Base-by-base conservation (phyloP, 352 stramenopile genomes). In the Phytophthora pinifolia region DNA sequence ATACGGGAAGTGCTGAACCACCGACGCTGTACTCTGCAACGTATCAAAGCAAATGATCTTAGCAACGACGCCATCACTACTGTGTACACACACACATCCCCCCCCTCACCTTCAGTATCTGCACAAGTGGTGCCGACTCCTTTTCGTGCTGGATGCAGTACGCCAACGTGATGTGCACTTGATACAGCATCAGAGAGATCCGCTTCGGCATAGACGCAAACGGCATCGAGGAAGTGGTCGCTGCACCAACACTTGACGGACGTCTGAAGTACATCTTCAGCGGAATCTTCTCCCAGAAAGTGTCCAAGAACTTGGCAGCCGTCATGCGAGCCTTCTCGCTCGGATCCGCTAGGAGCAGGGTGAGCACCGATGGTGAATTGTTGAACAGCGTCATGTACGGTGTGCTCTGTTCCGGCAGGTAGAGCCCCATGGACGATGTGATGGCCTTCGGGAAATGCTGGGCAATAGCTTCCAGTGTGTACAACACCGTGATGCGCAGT, bases 181-280 rank as follows among this genome's bases (percentile, higher is more conserved):
- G 85, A 45, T 89, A 90, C 15, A 93, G 34, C 85, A 95, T 93
- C 30, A 88, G 54, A 34, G 84, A 89, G 14, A 92, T 83, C 0
- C 83, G 76, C 44, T 90, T 90, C 12, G 83, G 82, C 76, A 89
- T 90, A 7, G 79, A 92, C n/a, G 85, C 79, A 59, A 95, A 93
- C 29, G 85, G 83, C 35, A 73, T 85, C 2, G 83, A 78, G 10
- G 85, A 73, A 4, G 67, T 69, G n/a, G 34, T 49, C 35, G 31
- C 22, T n/a, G 32, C 44, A 25, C 74, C 66, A 32, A 68, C 55
- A 35, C 60, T 80, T 3, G 67, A 78, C 14, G 65, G 52, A 39
- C 81, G 76, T 22, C 83, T 76, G 38, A 93, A 91, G 54, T 89
- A 93, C 50, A 88, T 68, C 65, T 90, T 90, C 20, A 93, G 37